Evolutionary conservation across 139 green algal species (phyloP).

Genomic region (Chara braunii): DNA sequence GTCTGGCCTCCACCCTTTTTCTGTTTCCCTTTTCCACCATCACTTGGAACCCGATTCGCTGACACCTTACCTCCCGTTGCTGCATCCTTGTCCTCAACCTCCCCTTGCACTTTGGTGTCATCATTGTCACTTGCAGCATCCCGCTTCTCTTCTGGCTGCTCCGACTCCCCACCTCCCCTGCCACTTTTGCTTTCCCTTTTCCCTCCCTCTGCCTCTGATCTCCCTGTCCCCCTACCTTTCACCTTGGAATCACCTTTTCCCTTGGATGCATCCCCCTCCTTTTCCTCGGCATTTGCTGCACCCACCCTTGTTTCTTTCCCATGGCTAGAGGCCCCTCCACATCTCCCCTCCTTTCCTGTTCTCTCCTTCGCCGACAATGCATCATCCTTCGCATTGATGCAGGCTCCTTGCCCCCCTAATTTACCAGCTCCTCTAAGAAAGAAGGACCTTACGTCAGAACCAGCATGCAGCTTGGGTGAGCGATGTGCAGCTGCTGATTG

Average conservation of each 20-base stretch:
- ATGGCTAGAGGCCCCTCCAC: not conserved
- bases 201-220: not conserved
- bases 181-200: not conserved
- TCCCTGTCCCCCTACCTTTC: too few relatives aligned
- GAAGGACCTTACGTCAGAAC: too few relatives aligned
- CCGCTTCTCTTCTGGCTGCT: conserved; percentile 18
- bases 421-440: too few relatives aligned
- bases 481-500: too few relatives aligned
- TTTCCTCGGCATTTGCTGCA: conserved; percentile 14
- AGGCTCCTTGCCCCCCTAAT: not conserved
- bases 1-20: too few relatives aligned
- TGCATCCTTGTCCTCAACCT: too few relatives aligned
- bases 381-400: not conserved
- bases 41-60: too few relatives aligned
- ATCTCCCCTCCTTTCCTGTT: not conserved
- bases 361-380: not conserved
- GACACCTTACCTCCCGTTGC: too few relatives aligned
- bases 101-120: conserved; percentile 9
- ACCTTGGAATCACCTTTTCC: too few relatives aligned
- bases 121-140: conserved; percentile 6
- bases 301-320: conserved; percentile 6
- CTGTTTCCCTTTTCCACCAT: too few relatives aligned
- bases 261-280: conserved; percentile 1
- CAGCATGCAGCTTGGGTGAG: too few relatives aligned
- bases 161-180: not conserved